Base-by-base conservation (phyloP, 2,329 filamentous ascomycete species). In the Epichloe gansuensis region DNA sequence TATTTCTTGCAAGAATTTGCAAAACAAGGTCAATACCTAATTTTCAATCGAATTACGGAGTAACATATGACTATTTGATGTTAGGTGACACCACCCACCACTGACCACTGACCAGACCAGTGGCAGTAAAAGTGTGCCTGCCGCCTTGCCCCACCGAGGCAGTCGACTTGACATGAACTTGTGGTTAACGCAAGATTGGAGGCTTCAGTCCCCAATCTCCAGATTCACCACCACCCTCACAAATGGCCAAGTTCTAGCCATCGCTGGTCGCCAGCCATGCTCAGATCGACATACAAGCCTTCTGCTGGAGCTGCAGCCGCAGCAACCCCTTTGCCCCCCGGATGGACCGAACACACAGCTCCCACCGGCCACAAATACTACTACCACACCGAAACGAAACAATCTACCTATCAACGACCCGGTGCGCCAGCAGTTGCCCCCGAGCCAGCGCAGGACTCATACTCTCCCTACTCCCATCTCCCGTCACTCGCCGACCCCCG, bases 261-360 rank as follows among this genome's bases (percentile, higher is more conserved):
- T 17, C 31, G 23, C 35, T 17, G n/a, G 47, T 50, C 31, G 17
- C 12, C n/a, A 47, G 48, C 38, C 48, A 89, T 89, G 85, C 72
- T 91, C 47, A 89, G 82, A 63, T 87, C 85, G 21, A 90, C 87
- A n/a, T 82, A 90, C 67, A 81, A 78, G 54, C 75, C 81, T 23
- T 75, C 77, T 9, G 64, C 66, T 51, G 54, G 69, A 7, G 60
- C 57, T 1, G 58, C 54, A 8, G 58, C 60, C 17, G 64, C 70
- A 39, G 74, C 79, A 4, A 35, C 51, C 45, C 80, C 86, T 38
- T 74, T 96, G 1, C 84, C 83, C 31, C 75, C 83, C 43, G 89
- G 88, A 56, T 96, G 90, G 90, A 88, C 86, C n/a, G 87, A 95
- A 67, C 89, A 96, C 70, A 90, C 84, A 68, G 89, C 90, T 50